A percentile compares a stretch with the other conserved stretches of the same genome.
phyloP scores from a whole-genome alignment of 208 protist species.

The Crithidia mellificae region DNA sequence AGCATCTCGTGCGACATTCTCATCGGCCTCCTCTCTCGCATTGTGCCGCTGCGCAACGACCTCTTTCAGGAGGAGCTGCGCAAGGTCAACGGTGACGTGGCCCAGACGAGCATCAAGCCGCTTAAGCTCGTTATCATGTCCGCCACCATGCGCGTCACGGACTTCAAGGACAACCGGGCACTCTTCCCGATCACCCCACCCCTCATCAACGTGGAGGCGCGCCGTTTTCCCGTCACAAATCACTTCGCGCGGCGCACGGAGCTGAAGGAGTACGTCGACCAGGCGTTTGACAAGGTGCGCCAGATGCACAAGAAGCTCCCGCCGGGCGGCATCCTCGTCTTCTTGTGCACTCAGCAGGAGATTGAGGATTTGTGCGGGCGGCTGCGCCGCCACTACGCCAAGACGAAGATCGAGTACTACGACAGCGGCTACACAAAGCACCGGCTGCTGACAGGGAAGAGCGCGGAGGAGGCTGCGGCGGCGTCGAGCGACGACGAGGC shows the following conservation, averaged over 20 bases:
- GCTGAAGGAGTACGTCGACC: slow-evolving; percentile 93
- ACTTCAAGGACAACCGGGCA: slow-evolving; percentile 93
- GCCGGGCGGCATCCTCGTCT: slow-evolving; percentile 97
- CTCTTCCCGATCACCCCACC: slow-evolving; percentile 96
- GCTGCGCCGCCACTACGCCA: slow-evolving; percentile 81
- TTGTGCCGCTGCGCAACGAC: slow-evolving; percentile 95
- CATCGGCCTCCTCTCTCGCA: slow-evolving; percentile 98
- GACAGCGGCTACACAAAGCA: slow-evolving; percentile 81
- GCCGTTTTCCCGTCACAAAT: slow-evolving; percentile 97
- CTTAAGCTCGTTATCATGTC: slow-evolving; percentile 93
- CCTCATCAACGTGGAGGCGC: slow-evolving; percentile 94
- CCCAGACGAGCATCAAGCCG: slow-evolving; percentile 68
- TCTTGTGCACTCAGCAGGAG: slow-evolving; percentile 97
- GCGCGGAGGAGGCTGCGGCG: slow-evolving; percentile 44
- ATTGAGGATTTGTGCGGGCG: slow-evolving; percentile 91
- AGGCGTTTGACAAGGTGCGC: slow-evolving; percentile 93
- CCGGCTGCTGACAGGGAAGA: slow-evolving; percentile 35
- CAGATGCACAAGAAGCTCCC: slow-evolving; percentile 98
- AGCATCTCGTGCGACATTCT: slow-evolving; percentile 96
- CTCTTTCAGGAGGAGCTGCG: slow-evolving; percentile 75
- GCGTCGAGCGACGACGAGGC: slow-evolving; percentile 28
- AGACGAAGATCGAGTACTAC: slow-evolving; percentile 87
- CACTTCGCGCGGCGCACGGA: slow-evolving; percentile 96
- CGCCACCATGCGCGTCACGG: slow-evolving; percentile 91
- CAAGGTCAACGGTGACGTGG: slow-evolving; percentile 46